phyloP scores from a whole-genome alignment of 2,329 filamentous ascomycete genomes.

The Trichophyton rubrum region DNA sequence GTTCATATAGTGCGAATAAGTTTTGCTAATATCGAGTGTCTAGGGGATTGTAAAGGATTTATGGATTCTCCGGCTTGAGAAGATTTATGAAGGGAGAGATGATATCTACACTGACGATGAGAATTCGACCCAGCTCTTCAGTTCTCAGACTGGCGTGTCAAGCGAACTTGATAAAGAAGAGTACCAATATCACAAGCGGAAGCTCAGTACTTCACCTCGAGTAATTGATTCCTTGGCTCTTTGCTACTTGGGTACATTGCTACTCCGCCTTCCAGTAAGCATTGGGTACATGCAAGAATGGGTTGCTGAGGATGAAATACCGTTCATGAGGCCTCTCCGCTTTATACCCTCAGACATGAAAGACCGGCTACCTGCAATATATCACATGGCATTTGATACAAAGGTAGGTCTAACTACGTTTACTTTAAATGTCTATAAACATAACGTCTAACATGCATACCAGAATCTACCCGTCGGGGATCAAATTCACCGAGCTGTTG shows the following conservation, averaged over 20 bases:
- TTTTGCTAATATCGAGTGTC: conserved; percentile 4
- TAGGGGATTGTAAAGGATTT: conserved; percentile 61
- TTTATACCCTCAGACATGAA: conserved; percentile 34
- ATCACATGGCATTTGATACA: conserved; percentile 29
- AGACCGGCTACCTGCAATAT: conserved; percentile 32
- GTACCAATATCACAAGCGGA: conserved; percentile 23
- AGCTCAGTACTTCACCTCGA: conserved; percentile 42
- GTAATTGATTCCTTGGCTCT: conserved; percentile 63
- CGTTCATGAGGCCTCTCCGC: conserved; percentile 53
- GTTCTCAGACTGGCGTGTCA: conserved; percentile 43
- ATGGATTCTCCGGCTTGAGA: conserved; percentile 63
- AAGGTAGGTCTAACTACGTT: conserved; percentile 18
- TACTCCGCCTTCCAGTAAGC: conserved; percentile 65
- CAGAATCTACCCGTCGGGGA: conserved; percentile 36
- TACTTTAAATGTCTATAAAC: conserved; percentile 19
- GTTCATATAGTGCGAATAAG: background rate
- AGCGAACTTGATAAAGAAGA: conserved; percentile 31
- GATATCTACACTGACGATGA: conserved; percentile 23
- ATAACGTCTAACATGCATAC: background rate
- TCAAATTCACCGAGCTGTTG: conserved; percentile 52
- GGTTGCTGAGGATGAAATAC: conserved; percentile 54
- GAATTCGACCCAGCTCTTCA: conserved; percentile 42
- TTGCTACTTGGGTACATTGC: conserved; percentile 65
- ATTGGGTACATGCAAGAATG: conserved; percentile 60
- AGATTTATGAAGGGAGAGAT: conserved; percentile 37